Evolutionary conservation across 192 early-diverging fungal genomes (phyloP).

Genomic region (Powellomyces hirtus): DNA sequence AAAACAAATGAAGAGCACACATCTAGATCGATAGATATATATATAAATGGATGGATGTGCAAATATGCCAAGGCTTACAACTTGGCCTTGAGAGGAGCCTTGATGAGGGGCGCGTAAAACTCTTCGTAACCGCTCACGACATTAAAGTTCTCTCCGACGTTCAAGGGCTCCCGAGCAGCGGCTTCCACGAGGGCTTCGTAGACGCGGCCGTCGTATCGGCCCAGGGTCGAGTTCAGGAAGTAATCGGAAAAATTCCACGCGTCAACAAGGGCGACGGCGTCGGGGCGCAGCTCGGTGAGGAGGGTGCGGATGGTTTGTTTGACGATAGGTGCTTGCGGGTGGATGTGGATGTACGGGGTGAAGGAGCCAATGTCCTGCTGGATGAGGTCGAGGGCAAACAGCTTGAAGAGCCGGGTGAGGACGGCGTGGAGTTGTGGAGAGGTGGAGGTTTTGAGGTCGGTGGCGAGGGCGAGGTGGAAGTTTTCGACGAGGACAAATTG

Average conservation of each 20-base stretch:
- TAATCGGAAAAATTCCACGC: constrained; percentile 76
- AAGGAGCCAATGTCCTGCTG: constrained; percentile 9
- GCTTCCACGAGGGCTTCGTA: constrained; percentile 75
- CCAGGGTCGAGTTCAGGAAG: constrained; percentile 73
- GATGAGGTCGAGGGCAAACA: constrained; percentile 12
- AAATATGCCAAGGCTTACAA: background rate
- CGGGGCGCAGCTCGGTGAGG: constrained; percentile 65
- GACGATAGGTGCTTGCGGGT: constrained; percentile 11
- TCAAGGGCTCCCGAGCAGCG: constrained; percentile 75
- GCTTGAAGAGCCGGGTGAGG: constrained; percentile 1
- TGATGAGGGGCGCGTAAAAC: constrained; percentile 27
- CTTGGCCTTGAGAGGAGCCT: background rate
- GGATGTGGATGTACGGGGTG: constrained; percentile 21
- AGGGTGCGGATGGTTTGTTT: constrained; percentile 44
- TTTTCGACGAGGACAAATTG: constrained; percentile 72
- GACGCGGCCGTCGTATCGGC: constrained; percentile 71
- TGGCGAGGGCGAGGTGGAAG: constrained; percentile 63
- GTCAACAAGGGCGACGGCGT: constrained; percentile 79
- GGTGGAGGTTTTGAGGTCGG: constrained; percentile 26
- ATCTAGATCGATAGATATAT: too few species aligned
- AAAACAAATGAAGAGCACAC: too few species aligned
- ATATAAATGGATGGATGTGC: too few species aligned
- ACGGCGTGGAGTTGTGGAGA: background rate
- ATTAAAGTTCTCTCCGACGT: constrained; percentile 48
- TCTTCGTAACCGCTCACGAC: constrained; percentile 60